These are phyloP conservation scores for Solanum boliviense DNA, from an alignment of 257 asterid genomes.

Conservation along the genomic window DNA sequence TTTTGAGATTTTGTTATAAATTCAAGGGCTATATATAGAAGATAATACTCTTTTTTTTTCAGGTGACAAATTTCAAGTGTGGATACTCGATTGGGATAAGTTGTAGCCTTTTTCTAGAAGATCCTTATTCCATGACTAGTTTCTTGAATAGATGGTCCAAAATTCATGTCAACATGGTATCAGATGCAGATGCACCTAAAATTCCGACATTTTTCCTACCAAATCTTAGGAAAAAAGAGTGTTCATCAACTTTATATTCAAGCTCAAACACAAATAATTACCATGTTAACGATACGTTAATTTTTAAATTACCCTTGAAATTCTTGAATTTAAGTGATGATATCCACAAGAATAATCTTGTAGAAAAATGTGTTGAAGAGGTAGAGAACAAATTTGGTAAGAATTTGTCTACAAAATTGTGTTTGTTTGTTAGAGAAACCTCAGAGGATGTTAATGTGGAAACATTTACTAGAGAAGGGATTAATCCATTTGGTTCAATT, in stretches of 20 bases:
- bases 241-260: conserved; percentile 9
- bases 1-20: neutral
- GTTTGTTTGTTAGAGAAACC: conserved; percentile 18
- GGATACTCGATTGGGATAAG: conserved; percentile 71
- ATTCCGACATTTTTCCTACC: conserved; percentile 41
- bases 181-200: conserved; percentile 9
- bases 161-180: conserved; percentile 19
- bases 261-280: conserved; percentile 9
- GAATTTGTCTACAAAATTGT: conserved; percentile 17
- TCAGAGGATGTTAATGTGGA: conserved; percentile 21
- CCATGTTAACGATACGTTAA: conserved; percentile 7
- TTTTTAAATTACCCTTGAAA: conserved; percentile 17
- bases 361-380: conserved; percentile 25
- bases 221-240: conserved; percentile 3
- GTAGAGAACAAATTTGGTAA: conserved; percentile 18
- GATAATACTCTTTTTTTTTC: neutral
- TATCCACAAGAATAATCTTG: conserved; percentile 22
- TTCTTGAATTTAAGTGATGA: neutral
- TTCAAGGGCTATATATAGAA: neutral
- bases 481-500: neutral
- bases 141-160: conserved; percentile 47
- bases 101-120: conserved; percentile 46
- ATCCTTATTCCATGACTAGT: conserved; percentile 37
- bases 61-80: conserved; percentile 68
- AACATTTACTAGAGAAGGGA: conserved; percentile 11